These are phyloP conservation scores for Papilionanthe hybrid DNA, from an alignment of 116 monocot genomes.

Conservation along the genomic window DNA sequence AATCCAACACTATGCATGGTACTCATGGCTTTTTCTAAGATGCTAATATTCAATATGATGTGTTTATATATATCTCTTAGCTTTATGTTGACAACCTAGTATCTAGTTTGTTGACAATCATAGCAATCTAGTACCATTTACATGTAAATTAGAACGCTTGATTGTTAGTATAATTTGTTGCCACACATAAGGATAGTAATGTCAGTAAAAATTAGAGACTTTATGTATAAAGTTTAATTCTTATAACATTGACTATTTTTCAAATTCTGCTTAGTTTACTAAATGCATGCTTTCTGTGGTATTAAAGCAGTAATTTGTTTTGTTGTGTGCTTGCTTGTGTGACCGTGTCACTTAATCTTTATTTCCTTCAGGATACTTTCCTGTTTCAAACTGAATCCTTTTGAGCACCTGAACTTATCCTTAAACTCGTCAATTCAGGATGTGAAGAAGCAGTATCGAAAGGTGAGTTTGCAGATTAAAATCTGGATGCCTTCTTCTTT, in stretches of 20 bases:
- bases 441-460: conserved; percentile 86
- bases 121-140: not conserved
- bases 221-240: not conserved
- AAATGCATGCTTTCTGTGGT: not conserved
- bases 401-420: conserved; percentile 84
- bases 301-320: not conserved
- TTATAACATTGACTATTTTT: not conserved
- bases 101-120: not conserved
- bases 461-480: conserved; percentile 27
- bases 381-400: conserved; percentile 97
- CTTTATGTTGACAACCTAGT: not conserved
- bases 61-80: not conserved
- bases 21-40: not conserved
- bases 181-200: not conserved
- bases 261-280: not conserved
- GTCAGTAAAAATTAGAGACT: not conserved
- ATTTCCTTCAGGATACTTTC: conserved; percentile 70
- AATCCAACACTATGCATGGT: not conserved
- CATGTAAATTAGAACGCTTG: not conserved
- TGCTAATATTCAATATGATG: not conserved
- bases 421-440: conserved; percentile 82
- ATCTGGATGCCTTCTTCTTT: not conserved
- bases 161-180: not conserved
- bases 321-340: not conserved
- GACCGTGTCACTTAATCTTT: not conserved